phyloP scores from a whole-genome alignment of 306 rosid species.

The Benincasa hispida region DNA sequence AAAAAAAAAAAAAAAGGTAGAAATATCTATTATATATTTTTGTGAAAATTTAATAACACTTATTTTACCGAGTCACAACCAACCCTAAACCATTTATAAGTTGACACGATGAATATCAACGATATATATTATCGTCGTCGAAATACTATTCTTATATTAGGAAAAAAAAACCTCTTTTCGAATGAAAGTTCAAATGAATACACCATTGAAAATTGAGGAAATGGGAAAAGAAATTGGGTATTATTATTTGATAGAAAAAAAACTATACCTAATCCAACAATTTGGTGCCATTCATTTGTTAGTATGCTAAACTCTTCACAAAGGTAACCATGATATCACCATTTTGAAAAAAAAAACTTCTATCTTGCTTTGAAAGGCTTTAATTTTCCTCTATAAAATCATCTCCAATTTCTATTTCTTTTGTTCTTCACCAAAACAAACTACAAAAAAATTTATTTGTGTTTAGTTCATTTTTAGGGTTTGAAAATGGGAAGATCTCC shows the following conservation, averaged over 20 bases:
- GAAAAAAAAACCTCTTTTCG: background rate
- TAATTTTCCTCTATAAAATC: background rate
- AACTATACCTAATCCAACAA: conserved; percentile 5
- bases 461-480: background rate
- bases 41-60: background rate
- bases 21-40: background rate
- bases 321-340: conserved; percentile 14
- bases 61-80: background rate
- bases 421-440: background rate
- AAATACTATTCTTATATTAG: background rate
- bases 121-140: background rate
- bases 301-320: background rate
- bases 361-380: background rate
- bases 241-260: background rate
- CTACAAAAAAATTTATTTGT: background rate
- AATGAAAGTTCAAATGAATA: background rate
- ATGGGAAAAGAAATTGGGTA: background rate
- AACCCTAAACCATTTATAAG: background rate
- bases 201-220: background rate
- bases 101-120: background rate
- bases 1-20: background rate
- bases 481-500: conserved; percentile 64
- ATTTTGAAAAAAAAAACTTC: conserved; percentile 15
- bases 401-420: background rate
- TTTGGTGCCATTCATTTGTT: conserved; percentile 2